Conservation (phyloP, 2,329 filamentous ascomycete species). For the Cladosporium sphaerospermum region DNA sequence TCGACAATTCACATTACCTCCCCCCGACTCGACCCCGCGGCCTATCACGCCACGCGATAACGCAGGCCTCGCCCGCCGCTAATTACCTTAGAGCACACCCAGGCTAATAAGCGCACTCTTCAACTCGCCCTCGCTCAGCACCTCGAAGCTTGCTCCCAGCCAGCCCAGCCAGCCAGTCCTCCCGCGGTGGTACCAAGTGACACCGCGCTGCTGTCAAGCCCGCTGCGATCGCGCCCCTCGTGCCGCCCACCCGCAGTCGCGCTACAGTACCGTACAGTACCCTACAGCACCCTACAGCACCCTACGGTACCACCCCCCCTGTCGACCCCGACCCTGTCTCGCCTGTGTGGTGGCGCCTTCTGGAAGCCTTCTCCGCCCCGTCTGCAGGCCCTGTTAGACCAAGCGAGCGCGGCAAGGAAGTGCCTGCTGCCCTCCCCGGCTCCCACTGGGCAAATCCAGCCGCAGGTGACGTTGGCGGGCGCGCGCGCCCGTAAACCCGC, state of each 20-base stretch:
- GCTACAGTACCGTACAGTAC: neutral
- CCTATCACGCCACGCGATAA: constrained; percentile 10
- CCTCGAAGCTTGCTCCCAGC: neutral
- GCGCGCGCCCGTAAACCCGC: constrained; percentile 7
- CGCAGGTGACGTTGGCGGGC: constrained; percentile 8
- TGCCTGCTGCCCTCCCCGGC: neutral
- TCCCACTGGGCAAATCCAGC: neutral
- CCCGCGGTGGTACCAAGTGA: too few species aligned
- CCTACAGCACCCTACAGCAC: neutral
- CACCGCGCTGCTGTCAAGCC: too few species aligned
- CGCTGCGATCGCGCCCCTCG: too few species aligned
- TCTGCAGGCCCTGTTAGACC: neutral
- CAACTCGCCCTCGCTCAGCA: neutral
- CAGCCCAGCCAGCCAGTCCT: too few species aligned
- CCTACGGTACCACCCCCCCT: neutral
- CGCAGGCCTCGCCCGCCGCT: constrained; percentile 1
- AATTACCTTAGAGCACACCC: neutral
- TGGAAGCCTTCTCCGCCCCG: constrained; percentile 5
- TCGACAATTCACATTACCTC: too few species aligned
- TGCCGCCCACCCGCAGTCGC: too few species aligned
- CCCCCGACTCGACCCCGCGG: neutral
- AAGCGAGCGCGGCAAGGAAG: constrained; percentile 10
- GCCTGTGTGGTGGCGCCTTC: constrained; percentile 2
- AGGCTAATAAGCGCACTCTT: neutral
- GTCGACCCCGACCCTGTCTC: neutral